Percentiles rank a stretch among this genome's conserved stretches.
Conservation (phyloP, 2,329 filamentous ascomycete species). For the Colletotrichum simmondsii region DNA sequence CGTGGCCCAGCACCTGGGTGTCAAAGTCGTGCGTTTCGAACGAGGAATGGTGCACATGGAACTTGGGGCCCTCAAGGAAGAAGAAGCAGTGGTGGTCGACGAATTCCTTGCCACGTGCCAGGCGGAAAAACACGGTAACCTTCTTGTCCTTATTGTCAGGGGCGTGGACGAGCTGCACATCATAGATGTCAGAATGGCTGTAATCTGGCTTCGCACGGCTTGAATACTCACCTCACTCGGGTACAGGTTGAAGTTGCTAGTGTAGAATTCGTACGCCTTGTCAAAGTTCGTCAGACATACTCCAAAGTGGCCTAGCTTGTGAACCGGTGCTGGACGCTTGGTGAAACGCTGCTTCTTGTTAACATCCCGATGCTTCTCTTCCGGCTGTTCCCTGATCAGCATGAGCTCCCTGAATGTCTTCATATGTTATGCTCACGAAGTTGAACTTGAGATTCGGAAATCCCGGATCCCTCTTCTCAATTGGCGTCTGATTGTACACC, state of each 20-base stretch:
- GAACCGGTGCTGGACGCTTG: constrained; percentile 57
- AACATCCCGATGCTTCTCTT: constrained; percentile 52
- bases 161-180: constrained; percentile 33
- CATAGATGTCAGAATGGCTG: background rate
- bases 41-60: constrained; percentile 73
- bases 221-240: constrained; percentile 55
- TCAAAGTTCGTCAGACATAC: constrained; percentile 63
- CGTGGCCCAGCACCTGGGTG: constrained; percentile 75
- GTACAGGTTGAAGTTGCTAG: constrained; percentile 60
- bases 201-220: too few relatives aligned
- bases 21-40: constrained; percentile 81
- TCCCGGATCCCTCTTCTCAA: constrained; percentile 47
- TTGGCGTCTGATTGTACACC: constrained; percentile 61
- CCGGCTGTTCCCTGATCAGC: constrained; percentile 43
- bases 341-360: constrained; percentile 61
- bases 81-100: constrained; percentile 65
- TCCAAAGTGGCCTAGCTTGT: constrained; percentile 67
- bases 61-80: constrained; percentile 56
- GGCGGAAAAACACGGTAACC: constrained; percentile 57
- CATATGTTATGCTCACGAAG: constrained; percentile 46
- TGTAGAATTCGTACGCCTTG: constrained; percentile 61
- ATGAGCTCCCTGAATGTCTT: background rate
- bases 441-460: constrained; percentile 57
- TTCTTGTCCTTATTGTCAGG: constrained; percentile 44
- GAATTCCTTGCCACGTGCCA: constrained; percentile 54